Evolutionary conservation across 495 filamentous ascomycete genomes (phyloP), one percentile per base, ranked within the genome.

Genomic region (Xylaria telfairii): DNA sequence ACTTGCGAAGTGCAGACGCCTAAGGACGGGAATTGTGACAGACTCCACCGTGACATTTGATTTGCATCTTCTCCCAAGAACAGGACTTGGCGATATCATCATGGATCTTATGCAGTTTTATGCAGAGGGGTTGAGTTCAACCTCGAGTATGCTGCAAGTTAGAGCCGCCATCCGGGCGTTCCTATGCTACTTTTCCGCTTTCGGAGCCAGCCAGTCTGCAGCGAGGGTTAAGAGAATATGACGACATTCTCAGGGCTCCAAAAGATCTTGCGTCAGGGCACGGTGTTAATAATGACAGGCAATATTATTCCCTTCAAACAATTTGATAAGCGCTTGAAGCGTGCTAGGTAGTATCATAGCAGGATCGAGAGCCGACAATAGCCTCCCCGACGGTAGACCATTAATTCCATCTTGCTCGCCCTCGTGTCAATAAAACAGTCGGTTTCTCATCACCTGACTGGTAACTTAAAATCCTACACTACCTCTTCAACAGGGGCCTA

Each of bases 281-380:
- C 12, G 37, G n/a, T 60, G 41, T n/a, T 13, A 41, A 42, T 42
- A 28, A 21, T 19, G 19, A 62, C 37, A 8, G 13, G n/a, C 19
- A 62, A 32, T 39, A 59, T 12, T 4, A 30, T 32, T 59, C 37
- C 42, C 44, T 13, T 37, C 19, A 9, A 34, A 51, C 28, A 37
- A 37, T 10, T 30, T 54, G 8, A 34, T 49, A 65, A 17, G 34
- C 47, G 32, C 47, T 41, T 30, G 46, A 51, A 54, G 51, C 26
- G 51, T 7, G 12, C 24, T 28, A 12, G 30, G 30, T n/a, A 32
- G 19, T 1, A 21, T 59, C 17, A 26, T 30, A 21, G 3, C 26
- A 21, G 26, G 17, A 37, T 42, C 4, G n/a, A 65, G 30, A 51
- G 64, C 64, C 64, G 64, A 66, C 34, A 46, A 30, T 66, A 66